Percentiles rank a stretch among this genome's conserved stretches.
phyloP scores from a whole-genome alignment of 164 flowering plant genomes.

The Brasenia schreberi region DNA sequence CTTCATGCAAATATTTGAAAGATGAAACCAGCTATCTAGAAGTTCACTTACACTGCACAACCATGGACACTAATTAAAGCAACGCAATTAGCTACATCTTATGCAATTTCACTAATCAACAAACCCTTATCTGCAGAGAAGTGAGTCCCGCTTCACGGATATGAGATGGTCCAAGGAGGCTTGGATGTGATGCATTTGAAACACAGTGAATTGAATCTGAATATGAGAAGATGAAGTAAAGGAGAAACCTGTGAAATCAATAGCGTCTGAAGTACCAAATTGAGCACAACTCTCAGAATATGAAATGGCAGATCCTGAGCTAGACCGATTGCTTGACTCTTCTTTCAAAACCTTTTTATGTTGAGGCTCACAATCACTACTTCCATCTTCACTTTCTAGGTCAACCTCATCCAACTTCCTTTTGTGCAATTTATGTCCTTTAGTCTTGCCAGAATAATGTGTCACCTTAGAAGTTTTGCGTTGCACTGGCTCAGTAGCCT shows the following conservation, averaged over 20 bases:
- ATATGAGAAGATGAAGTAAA: background rate
- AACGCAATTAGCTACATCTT: too few species aligned
- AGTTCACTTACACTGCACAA: background rate
- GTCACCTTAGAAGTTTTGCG: constrained; percentile 37
- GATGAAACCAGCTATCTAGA: too few species aligned
- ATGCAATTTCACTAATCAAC: too few species aligned
- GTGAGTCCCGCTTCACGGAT: too few species aligned
- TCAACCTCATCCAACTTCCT: constrained; percentile 34
- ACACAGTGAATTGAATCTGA: background rate
- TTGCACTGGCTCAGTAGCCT: constrained; percentile 53
- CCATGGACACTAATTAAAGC: background rate
- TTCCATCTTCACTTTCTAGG: constrained; percentile 19
- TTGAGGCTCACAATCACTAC: constrained; percentile 18
- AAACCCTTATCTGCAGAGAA: too few species aligned
- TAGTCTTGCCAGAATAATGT: constrained; percentile 40
- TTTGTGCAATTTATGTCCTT: constrained; percentile 44
- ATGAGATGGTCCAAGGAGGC: too few species aligned
- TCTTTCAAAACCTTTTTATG: constrained; percentile 39
- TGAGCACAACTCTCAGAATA: constrained; percentile 80
- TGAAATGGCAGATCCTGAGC: constrained; percentile 89
- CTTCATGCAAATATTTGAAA: too few species aligned
- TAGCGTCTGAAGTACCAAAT: constrained; percentile 60
- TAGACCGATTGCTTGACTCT: constrained; percentile 73
- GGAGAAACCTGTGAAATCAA: constrained; percentile 67
- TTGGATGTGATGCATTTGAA: too few species aligned